Percentiles rank a stretch among this genome's conserved stretches.
phyloP scores from a whole-genome alignment of 2,329 filamentous ascomycete species.

The Alternaria triticina region DNA sequence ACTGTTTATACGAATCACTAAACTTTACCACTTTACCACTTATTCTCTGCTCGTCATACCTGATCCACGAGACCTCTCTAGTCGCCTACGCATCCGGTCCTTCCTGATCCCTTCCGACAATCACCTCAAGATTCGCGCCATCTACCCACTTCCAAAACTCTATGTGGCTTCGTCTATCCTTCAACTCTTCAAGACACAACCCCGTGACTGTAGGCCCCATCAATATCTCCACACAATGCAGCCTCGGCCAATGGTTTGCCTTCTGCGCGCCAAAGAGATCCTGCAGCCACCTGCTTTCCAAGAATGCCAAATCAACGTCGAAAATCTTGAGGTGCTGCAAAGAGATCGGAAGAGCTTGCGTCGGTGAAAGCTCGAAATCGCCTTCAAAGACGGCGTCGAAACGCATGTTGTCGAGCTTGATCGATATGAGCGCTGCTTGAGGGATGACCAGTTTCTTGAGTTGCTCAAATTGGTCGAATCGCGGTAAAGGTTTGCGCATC shows the following conservation, averaged over 20 bases:
- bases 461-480: slow-evolving; percentile 10
- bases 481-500: slow-evolving; percentile 19
- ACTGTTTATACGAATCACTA: background rate
- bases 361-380: slow-evolving; percentile 18
- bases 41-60: no score
- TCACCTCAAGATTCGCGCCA: background rate
- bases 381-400: slow-evolving; percentile 4
- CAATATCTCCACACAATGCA: slow-evolving; percentile 12
- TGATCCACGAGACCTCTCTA: no score
- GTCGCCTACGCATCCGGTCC: background rate
- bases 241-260: background rate
- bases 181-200: background rate
- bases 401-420: slow-evolving; percentile 23
- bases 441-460: slow-evolving; percentile 12
- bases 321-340: slow-evolving; percentile 16
- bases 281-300: slow-evolving; percentile 10
- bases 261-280: slow-evolving; percentile 11
- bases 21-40: background rate
- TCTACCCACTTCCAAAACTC: background rate
- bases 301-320: slow-evolving; percentile 11
- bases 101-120: background rate
- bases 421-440: slow-evolving; percentile 19
- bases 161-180: background rate
- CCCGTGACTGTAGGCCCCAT: background rate
- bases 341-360: slow-evolving; percentile 1